Evolutionary conservation across 2,329 filamentous ascomycete genomes (phyloP), one percentile per base, ranked within the genome.

Genomic region (Fusarium piperis): DNA sequence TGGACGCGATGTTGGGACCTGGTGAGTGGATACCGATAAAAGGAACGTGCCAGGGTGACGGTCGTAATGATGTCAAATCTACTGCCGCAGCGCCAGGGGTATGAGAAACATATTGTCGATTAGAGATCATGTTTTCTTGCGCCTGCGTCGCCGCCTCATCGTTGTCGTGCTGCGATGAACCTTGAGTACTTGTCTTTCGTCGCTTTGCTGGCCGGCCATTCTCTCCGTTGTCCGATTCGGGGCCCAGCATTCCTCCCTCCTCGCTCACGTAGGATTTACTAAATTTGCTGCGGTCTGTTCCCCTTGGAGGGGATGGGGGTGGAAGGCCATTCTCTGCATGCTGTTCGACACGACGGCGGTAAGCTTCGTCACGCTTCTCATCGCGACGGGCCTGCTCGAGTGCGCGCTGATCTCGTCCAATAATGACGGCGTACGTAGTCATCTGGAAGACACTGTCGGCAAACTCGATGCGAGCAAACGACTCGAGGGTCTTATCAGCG

Each of bases 401-500:
- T 11, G 90, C 90, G 59, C 85, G 82, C 75, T 90, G 86, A 79
- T 94, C 92, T 67, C 93, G 90, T 61, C 92, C 92, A 30, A 95
- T 89, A 63, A 93, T 88, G 73, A 94, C 87, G 59, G 89, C 86
- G 74, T 91, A 91, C 2, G 92, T 94, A 58, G 90, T 93, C 90
- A 95, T 92, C 80, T 93, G 92, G 79, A 93, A 94, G 62, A 90
- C 88, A 77, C 92, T 92, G 83, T 95, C 93, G 72, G 88, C 86
- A 78, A 95, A 94, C 75, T 91, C 88, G 67, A 95, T 84, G 59
- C 85, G 83, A 46, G 88, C 88, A 78, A 89, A 90, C 4, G 87
- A 89, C 75, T 89, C 86, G 15, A 90, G 79, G 53, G 80, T 82
- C 72, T 85, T 83, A 20, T 81, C 78, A 9, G 79, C 70, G n/a